phyloP scores from a whole-genome alignment of 106 monocot species.

The Acorus gramineus region DNA sequence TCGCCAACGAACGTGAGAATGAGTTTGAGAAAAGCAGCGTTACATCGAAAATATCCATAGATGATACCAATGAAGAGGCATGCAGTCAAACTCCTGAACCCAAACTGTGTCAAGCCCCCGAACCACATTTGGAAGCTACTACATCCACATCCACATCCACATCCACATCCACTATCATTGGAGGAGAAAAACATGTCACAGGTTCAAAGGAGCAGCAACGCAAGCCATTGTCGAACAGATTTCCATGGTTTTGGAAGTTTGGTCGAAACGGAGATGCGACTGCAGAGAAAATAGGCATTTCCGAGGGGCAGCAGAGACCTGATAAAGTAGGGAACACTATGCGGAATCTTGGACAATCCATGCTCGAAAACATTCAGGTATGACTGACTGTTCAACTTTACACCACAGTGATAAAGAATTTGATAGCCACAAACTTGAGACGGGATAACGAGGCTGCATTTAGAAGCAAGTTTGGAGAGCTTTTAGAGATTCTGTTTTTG shows the following conservation, averaged over 20 bases:
- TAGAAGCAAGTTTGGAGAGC: no score
- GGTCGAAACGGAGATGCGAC: slow-evolving; percentile 24
- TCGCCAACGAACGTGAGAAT: slow-evolving; percentile 18
- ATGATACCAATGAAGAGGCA: slow-evolving; percentile 19
- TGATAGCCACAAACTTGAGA: no score
- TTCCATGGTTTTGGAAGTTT: slow-evolving; percentile 64
- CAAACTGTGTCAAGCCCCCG: not conserved
- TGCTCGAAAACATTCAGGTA: slow-evolving; percentile 66
- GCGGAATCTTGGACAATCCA: slow-evolving; percentile 39
- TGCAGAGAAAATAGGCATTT: slow-evolving; percentile 14
- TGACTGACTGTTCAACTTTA: not conserved
- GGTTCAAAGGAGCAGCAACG: slow-evolving; percentile 14
- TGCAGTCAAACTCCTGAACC: slow-evolving; percentile 3
- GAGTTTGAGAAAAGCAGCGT: slow-evolving; percentile 39
- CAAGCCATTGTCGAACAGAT: slow-evolving; percentile 24
- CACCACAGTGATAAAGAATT: no score
- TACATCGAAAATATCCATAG: slow-evolving; percentile 31
- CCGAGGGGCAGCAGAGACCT: not conserved
- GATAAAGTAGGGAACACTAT: slow-evolving; percentile 10
- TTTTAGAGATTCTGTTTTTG: no score
- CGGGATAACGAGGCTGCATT: no score
- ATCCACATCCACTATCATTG: slow-evolving; percentile 1
- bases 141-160: not conserved
- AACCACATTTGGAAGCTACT: not conserved
- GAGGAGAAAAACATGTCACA: slow-evolving; percentile 1